A percentile compares a stretch with the other conserved stretches of the same genome.
Evolutionary conservation across 2,329 filamentous ascomycete species (phyloP).

Genomic region (Trichophyton verrucosum): DNA sequence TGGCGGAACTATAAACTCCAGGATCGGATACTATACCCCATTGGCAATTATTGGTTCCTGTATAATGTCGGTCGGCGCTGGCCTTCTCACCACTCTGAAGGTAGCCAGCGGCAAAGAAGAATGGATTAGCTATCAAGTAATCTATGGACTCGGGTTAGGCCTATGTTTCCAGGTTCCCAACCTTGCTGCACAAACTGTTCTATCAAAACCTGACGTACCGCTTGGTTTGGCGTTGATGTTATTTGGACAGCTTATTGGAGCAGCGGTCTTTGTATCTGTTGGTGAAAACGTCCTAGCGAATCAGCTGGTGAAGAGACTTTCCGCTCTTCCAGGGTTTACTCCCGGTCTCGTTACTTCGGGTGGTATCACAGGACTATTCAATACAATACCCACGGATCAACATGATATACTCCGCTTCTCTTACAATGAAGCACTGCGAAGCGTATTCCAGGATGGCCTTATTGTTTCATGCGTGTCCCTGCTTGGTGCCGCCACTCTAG

Average conservation of each 20-base stretch:
- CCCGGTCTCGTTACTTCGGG: not conserved
- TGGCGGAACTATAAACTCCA: constrained; percentile 2
- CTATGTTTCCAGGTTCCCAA: constrained; percentile 13
- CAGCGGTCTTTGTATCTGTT: constrained; percentile 27
- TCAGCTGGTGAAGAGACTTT: constrained; percentile 14
- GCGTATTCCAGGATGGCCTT: constrained; percentile 17
- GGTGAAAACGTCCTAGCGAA: constrained; percentile 31
- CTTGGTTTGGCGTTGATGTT: constrained; percentile 24
- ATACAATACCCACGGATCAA: not conserved
- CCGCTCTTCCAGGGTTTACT: not conserved
- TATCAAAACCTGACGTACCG: not conserved
- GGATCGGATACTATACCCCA: constrained; percentile 15
- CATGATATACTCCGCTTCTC: constrained; percentile 22
- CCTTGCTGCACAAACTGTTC: constrained; percentile 8
- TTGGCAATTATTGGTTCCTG: constrained; percentile 14
- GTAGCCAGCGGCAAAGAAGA: constrained; percentile 11
- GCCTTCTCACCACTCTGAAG: constrained; percentile 19
- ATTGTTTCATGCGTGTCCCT: constrained; percentile 4
- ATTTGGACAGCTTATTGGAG: constrained; percentile 28
- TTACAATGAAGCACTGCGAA: constrained; percentile 28
- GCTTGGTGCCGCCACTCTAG: not conserved
- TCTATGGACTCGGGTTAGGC: constrained; percentile 17
- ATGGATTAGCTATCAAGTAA: constrained; percentile 19
- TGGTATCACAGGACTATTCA: not conserved
- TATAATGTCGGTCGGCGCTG: constrained; percentile 18